Evolutionary conservation across 2,329 filamentous ascomycete species (phyloP).

Genomic region (Tolypocladium amazonense): DNA sequence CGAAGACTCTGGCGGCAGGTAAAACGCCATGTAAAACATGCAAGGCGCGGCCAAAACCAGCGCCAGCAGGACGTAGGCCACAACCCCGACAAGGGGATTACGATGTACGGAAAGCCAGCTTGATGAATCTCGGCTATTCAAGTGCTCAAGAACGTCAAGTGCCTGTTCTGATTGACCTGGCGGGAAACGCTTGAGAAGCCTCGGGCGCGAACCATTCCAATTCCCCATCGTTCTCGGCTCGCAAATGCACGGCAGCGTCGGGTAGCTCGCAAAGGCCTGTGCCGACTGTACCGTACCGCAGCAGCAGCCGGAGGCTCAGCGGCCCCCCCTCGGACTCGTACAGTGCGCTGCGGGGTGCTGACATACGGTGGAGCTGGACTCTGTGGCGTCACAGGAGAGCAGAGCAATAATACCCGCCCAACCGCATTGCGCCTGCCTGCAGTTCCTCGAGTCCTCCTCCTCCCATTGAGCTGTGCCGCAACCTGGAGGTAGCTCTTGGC

Average conservation of each 20-base stretch:
- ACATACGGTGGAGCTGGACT: background rate
- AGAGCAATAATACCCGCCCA: background rate
- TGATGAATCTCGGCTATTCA: too few relatives aligned
- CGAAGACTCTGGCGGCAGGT: too few relatives aligned
- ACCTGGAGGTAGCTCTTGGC: slow-evolving; percentile 5
- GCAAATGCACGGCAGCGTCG: background rate
- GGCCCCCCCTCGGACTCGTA: background rate
- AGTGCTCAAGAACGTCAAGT: too few relatives aligned
- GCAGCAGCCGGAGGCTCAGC: background rate
- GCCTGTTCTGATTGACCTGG: background rate
- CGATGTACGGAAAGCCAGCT: too few relatives aligned
- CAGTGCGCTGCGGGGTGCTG: background rate
- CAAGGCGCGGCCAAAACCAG: background rate
- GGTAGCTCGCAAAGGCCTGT: background rate
- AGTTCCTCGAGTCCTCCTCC: background rate
- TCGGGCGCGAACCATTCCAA: background rate
- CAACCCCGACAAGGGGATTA: too few relatives aligned
- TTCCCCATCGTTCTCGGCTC: too few relatives aligned
- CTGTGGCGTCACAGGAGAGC: background rate
- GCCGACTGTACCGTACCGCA: background rate
- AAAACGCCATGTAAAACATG: background rate
- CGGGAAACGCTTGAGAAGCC: background rate
- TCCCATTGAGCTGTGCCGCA: slow-evolving; percentile 2
- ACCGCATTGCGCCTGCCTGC: background rate
- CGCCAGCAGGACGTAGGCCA: too few relatives aligned